Base-by-base conservation (phyloP, 2,329 filamentous ascomycete species). In the Botryotinia calthae region DNA sequence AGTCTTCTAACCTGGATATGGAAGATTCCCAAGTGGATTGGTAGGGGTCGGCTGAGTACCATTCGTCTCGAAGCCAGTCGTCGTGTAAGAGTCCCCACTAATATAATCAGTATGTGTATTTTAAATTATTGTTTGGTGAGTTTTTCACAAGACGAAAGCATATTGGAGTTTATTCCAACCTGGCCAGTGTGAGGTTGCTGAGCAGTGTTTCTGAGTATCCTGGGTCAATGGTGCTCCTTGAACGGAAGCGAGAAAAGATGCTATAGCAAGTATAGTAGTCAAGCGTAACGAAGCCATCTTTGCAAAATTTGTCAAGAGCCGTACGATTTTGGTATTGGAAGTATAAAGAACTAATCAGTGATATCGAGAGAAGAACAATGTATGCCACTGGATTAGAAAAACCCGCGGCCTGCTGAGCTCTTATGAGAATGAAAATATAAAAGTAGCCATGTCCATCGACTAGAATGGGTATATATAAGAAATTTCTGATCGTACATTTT, bases 41-140 rank as follows among this genome's bases (percentile, higher is more conserved):
- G 77, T 77, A 0, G 78, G 74, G 7, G 80, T 78, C 14, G 82
- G 82, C 58, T 82, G 78, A 12, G 77, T 77, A 18, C 77, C 76
- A 46, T 76, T 81, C 20, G 78, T 71, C 67, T 82, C 80, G 79
- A 84, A 84, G 25, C 80, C 80, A 73, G 80, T 84, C 10, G 76
- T 75, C 12, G 82, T 81, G 73, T 84, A 84, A 9, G 82, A 84
- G 76, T 84, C 82, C 31, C 82, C 82, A 71, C 82, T 84, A 51
- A 31, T 40, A 28, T 34, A 14, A 51, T 65, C 1, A 46, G 67
- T 73, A 71, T 46, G 63, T 68, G 34, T 14, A 40, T 54, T 31
- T 65, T 40, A 2, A 3, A 22, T 16, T 16, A 25, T 12, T 31
- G 10, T 31, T 10, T 28, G 14, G 34, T 18, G 4, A 56, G n/a